phyloP scores from a whole-genome alignment of 768 basidiomycete genomes.

The Solioccasus polychromus region DNA sequence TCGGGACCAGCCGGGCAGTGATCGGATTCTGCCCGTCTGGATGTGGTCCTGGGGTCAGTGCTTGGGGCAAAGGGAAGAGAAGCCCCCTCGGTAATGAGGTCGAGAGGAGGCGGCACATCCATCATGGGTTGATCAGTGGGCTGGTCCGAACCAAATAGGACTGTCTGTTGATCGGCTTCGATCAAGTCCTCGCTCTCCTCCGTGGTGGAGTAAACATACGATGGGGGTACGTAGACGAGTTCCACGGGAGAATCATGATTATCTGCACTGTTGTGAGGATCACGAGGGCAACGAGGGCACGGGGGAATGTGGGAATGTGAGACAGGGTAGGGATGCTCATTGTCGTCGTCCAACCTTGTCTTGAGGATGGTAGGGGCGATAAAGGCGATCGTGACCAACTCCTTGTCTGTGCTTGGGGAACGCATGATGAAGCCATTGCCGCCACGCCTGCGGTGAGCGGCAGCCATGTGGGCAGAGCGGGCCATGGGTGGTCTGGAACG shows the following conservation, averaged over 20 bases:
- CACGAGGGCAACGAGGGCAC: conserved; percentile 4
- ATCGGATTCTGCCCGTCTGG: conserved; percentile 4
- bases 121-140: conserved; percentile 12
- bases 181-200: conserved; percentile 20
- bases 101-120: neutral
- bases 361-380: conserved; percentile 86
- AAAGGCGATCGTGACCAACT: conserved; percentile 66
- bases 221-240: conserved; percentile 68
- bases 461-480: conserved; percentile 19
- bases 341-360: conserved; percentile 57
- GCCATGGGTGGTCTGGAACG: conserved; percentile 29
- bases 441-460: conserved; percentile 26
- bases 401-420: conserved; percentile 37
- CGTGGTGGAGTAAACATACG: conserved; percentile 24
- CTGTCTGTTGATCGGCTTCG: conserved; percentile 18
- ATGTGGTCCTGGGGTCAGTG: conserved; percentile 16
- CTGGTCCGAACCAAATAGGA: conserved; percentile 7
- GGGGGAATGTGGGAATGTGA: conserved; percentile 12
- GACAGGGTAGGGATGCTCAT: conserved; percentile 20
- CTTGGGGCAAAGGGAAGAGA: no score
- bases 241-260: conserved; percentile 56
- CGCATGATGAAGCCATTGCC: conserved; percentile 44
- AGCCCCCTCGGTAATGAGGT: neutral
- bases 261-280: conserved; percentile 1
- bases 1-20: conserved; percentile 21